Conservation (phyloP, 169 alveolate species). For the Pseudocohnilembus persalinus region DNA sequence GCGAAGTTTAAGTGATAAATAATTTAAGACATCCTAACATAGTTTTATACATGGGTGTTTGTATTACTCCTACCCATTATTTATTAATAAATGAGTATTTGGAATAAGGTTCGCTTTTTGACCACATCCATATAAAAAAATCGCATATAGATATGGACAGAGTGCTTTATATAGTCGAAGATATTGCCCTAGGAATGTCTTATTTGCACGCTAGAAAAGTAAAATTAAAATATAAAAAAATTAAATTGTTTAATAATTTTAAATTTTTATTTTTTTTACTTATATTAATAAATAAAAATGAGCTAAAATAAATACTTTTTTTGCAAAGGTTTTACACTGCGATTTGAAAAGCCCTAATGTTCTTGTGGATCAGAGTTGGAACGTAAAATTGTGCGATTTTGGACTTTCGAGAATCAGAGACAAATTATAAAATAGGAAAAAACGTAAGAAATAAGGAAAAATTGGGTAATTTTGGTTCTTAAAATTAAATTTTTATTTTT, state of each 20-base stretch:
- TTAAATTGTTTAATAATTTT: too few species aligned
- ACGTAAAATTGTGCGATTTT: constrained; percentile 85
- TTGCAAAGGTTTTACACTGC: constrained; percentile 68
- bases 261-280: too few species aligned
- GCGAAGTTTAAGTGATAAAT: constrained; percentile 70
- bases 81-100: constrained; percentile 76
- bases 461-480: constrained; percentile 7
- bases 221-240: too few species aligned
- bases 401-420: constrained; percentile 73
- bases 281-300: too few species aligned
- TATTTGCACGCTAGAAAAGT: constrained; percentile 75
- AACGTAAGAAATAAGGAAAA: constrained; percentile 3
- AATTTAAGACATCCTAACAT: constrained; percentile 76
- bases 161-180: constrained; percentile 55
- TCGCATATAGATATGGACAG: constrained; percentile 37
- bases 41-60: constrained; percentile 71
- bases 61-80: constrained; percentile 44
- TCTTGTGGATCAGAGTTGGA: constrained; percentile 77
- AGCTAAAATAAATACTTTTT: background rate
- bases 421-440: constrained; percentile 27
- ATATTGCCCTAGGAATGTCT: constrained; percentile 70
- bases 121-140: constrained; percentile 57
- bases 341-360: constrained; percentile 84
- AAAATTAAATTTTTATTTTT: too few species aligned
- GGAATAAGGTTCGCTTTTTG: constrained; percentile 58